Percentiles rank a stretch among this genome's conserved stretches.
Conservation (phyloP, 2,329 filamentous ascomycete genomes). For the Emericellopsis atlantica region DNA sequence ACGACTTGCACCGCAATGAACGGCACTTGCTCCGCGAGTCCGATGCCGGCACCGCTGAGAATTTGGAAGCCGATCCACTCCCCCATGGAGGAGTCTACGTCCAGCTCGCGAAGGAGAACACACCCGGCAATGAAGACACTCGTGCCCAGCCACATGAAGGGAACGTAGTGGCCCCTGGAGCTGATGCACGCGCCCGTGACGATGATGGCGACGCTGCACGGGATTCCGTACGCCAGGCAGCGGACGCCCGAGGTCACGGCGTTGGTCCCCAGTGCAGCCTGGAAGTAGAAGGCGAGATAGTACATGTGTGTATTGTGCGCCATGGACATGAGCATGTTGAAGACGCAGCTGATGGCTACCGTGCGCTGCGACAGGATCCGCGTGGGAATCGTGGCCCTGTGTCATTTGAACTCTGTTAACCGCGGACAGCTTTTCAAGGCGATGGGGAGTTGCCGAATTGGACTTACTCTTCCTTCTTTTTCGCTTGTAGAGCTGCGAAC, state of each 20-base stretch:
- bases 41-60: constrained; percentile 6
- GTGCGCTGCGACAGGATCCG: not conserved
- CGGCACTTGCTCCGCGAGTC: constrained; percentile 6
- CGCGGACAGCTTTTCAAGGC: no score
- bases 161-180: not conserved
- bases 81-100: not conserved
- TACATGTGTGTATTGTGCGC: constrained; percentile 1
- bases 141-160: not conserved
- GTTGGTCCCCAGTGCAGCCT: not conserved
- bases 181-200: not conserved
- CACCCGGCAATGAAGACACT: not conserved
- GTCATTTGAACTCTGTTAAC: no score
- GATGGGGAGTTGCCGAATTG: no score
- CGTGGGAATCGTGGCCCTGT: not conserved
- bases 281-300: not conserved
- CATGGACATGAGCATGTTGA: not conserved
- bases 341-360: not conserved
- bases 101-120: not conserved
- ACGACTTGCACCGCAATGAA: constrained; percentile 6
- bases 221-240: not conserved
- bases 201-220: not conserved
- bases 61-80: not conserved
- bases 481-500: no score
- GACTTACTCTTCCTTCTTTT: no score
- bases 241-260: not conserved